Percentiles rank a stretch among this genome's conserved stretches.
These are phyloP conservation scores for Chlorella sp. DNA, from an alignment of 139 green algal species.

Conservation along the genomic window DNA sequence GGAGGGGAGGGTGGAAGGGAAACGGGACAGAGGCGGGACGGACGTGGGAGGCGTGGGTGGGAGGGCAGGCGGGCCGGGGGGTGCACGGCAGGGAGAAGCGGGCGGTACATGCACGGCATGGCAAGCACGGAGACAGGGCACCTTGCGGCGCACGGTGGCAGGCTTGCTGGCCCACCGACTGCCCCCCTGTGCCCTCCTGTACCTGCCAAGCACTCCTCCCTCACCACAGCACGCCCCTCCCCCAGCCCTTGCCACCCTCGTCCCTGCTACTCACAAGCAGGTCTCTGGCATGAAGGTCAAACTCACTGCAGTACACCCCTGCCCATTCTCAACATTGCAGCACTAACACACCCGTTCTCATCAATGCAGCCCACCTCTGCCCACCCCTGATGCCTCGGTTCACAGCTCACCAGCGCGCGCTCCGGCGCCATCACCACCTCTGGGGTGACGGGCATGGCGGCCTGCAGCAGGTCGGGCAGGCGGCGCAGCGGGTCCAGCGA, in stretches of 20 bases:
- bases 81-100: too few relatives aligned
- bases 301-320: neutral
- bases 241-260: too few relatives aligned
- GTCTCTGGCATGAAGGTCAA: too few relatives aligned
- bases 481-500: constrained; percentile 39
- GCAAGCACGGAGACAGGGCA: neutral
- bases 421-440: constrained; percentile 20
- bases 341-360: too few relatives aligned
- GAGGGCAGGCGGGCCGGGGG: too few relatives aligned
- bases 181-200: too few relatives aligned
- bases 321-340: too few relatives aligned
- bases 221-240: too few relatives aligned
- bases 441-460: constrained; percentile 28
- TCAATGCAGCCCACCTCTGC: neutral
- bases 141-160: too few relatives aligned
- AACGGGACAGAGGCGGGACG: neutral
- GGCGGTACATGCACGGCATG: neutral
- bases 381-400: neutral
- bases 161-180: too few relatives aligned
- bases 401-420: constrained; percentile 2
- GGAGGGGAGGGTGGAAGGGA: neutral
- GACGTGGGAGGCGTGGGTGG: neutral
- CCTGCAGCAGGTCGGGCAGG: constrained; percentile 45
- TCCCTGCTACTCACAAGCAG: too few relatives aligned
- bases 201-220: too few relatives aligned